phyloP scores from a whole-genome alignment of 345 rosid genomes.

The Camelina sativa region DNA sequence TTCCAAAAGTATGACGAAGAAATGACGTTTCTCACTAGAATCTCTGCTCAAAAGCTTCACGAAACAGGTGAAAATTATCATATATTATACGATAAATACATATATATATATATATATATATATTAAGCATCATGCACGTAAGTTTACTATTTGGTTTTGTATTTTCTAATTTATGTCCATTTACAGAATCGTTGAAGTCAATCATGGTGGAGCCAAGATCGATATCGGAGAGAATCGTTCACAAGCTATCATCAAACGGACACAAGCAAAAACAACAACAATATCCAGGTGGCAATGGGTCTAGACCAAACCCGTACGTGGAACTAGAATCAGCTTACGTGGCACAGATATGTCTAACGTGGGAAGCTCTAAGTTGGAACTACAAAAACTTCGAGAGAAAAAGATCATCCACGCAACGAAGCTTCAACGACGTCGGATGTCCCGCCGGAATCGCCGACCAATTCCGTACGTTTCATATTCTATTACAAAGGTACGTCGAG shows the following conservation, averaged over 20 bases:
- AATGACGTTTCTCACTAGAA: conserved; percentile 82
- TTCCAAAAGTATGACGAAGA: conserved; percentile 98
- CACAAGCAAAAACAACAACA: conserved; percentile 48
- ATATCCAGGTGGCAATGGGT: conserved; percentile 40
- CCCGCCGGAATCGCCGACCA: conserved; percentile 83
- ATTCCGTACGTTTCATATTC: conserved; percentile 92
- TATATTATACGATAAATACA: background rate
- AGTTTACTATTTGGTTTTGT: background rate
- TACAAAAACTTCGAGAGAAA: conserved; percentile 80
- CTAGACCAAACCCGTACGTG: conserved; percentile 78
- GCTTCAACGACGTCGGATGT: conserved; percentile 68
- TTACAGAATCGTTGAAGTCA: conserved; percentile 78
- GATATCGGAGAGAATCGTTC: conserved; percentile 84
- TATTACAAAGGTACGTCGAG: conserved; percentile 84
- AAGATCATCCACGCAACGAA: conserved; percentile 46
- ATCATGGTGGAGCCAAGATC: conserved; percentile 87
- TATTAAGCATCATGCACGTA: background rate
- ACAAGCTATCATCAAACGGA: conserved; percentile 62
- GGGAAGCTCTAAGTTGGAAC: conserved; percentile 98
- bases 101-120: too few relatives aligned
- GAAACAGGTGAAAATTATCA: conserved; percentile 69
- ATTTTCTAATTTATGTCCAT: conserved; percentile 1
- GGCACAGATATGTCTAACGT: conserved; percentile 90
- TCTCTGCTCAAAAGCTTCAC: conserved; percentile 89
- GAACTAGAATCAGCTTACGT: conserved; percentile 89